These are phyloP conservation scores for Cladosporium sp. DNA, from an alignment of 2,329 filamentous ascomycete species.

Conservation along the genomic window DNA sequence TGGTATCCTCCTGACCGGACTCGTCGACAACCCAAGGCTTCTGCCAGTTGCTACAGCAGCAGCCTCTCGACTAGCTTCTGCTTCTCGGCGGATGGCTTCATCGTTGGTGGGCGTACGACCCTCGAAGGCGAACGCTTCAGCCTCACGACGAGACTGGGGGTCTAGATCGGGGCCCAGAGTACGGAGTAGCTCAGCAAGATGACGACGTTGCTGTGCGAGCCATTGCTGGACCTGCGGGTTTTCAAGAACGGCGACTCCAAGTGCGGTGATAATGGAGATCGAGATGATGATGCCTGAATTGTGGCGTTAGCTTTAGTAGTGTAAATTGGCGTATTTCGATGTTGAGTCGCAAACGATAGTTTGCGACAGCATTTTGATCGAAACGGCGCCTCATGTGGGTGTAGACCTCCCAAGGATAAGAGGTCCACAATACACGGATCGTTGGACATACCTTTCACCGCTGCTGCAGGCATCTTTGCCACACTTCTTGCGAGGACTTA, in stretches of 20 bases:
- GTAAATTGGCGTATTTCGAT: background rate
- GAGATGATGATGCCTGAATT: conserved; percentile 61
- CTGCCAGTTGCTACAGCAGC: conserved; percentile 39
- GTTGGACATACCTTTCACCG: conserved; percentile 24
- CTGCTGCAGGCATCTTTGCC: conserved; percentile 26
- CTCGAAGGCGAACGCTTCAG: conserved; percentile 41
- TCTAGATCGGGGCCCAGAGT: conserved; percentile 62
- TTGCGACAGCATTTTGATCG: background rate
- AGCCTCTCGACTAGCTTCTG: conserved; percentile 33
- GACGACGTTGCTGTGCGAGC: conserved; percentile 61
- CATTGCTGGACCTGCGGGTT: conserved; percentile 64
- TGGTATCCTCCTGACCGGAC: conserved; percentile 33
- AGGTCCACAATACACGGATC: background rate
- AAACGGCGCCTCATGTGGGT: background rate
- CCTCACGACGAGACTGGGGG: conserved; percentile 42
- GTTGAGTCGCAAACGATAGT: background rate
- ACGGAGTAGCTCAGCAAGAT: conserved; percentile 60
- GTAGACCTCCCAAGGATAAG: background rate
- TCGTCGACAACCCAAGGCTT: conserved; percentile 23
- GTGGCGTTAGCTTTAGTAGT: conserved; percentile 9
- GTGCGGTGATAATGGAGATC: conserved; percentile 61
- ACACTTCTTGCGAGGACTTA: background rate
- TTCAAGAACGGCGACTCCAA: conserved; percentile 63
- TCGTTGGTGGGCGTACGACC: conserved; percentile 36
- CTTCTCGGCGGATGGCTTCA: conserved; percentile 33